Base-by-base conservation (phyloP, 495 filamentous ascomycete species). In the Cairneyella variabilis region DNA sequence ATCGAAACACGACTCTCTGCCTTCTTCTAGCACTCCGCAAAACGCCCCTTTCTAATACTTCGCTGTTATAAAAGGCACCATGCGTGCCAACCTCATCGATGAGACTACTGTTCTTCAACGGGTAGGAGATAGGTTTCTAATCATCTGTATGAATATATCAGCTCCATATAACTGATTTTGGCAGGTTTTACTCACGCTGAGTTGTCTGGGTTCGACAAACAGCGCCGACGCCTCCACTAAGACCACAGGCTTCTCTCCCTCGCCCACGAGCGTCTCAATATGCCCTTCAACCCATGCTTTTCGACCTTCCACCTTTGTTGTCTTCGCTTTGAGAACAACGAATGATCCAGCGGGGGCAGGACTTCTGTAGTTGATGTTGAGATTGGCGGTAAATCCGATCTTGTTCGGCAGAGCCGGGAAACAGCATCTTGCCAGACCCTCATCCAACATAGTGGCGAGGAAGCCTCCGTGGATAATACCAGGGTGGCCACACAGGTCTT, bases 271-370 rank as follows among this genome's bases (percentile, higher is more conserved):
- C 20, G 89, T 86, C 77, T 96, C 92, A 60, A 98, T 87, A 57
- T 82, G 80, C 18, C 89, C 95, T 69, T 90, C 85, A 5, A 97
- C 91, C 92, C 92, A 98, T 18, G 91, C 93, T 69, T 98, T 98
- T 55, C 93, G 78, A 5, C 93, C 95, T 65, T 97, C 92, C 8
- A 90, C 88, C 73, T 88, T 95, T 18, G 82, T 80, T 16, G 90
- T 96, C 62, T 82, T 81, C 17, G 90, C 95, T 48, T 79, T 79
- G 40, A 98, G 68, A 21, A 93, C 89, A 38, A 91, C 73, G 64
- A 85, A 95, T 41, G 77, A 75, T n/a, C 81, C 77, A 21, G 92
- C 90, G 65, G 79, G 77, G 22, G 84, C 84, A 12, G 95, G 93
- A 27, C 77, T 78, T 55, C 84, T 80, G 69, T 97, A 98, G 64